A percentile compares a stretch with the other conserved stretches of the same genome.
Conservation (phyloP, 768 basidiomycete genomes). For the Cubamyces lactineus region DNA sequence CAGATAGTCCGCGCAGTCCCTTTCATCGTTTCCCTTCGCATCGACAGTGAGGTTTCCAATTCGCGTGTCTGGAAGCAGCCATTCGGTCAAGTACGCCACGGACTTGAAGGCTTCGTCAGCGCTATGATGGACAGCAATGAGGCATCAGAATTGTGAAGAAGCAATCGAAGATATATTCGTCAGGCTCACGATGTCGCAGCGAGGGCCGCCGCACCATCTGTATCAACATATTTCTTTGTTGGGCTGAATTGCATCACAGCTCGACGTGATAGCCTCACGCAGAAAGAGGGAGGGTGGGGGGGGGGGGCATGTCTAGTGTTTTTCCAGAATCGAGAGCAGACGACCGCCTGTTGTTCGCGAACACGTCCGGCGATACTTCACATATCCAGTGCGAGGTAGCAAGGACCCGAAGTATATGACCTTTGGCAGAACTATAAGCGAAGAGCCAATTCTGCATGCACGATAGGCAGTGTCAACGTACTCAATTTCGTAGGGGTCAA, state of each 20-base stretch:
- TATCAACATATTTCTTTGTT: conserved; percentile 65
- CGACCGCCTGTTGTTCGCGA: conserved; percentile 27
- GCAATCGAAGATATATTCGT: conserved; percentile 43
- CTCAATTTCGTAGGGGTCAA: neutral
- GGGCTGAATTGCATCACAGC: conserved; percentile 43
- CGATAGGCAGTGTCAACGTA: conserved; percentile 4
- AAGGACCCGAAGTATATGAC: conserved; percentile 25
- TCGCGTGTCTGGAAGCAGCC: conserved; percentile 28
- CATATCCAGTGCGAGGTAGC: conserved; percentile 28
- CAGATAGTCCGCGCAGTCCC: no score
- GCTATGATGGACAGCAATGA: neutral
- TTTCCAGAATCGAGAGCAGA: conserved; percentile 24
- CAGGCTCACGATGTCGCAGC: conserved; percentile 63
- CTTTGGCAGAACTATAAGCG: neutral
- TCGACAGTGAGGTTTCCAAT: neutral
- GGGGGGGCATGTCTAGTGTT: no score
- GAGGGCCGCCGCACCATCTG: conserved; percentile 71
- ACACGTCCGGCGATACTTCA: conserved; percentile 28
- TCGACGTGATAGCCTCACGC: neutral
- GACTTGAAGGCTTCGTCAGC: conserved; percentile 62
- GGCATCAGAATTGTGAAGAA: no score
- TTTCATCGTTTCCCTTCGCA: no score
- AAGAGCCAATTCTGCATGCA: neutral
- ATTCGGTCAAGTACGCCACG: conserved; percentile 74
- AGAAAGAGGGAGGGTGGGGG: no score